A percentile compares a stretch with the other conserved stretches of the same genome.
Evolutionary conservation across 1,284 basidiomycete species (phyloP).

Genomic region (Ustilago curta): DNA sequence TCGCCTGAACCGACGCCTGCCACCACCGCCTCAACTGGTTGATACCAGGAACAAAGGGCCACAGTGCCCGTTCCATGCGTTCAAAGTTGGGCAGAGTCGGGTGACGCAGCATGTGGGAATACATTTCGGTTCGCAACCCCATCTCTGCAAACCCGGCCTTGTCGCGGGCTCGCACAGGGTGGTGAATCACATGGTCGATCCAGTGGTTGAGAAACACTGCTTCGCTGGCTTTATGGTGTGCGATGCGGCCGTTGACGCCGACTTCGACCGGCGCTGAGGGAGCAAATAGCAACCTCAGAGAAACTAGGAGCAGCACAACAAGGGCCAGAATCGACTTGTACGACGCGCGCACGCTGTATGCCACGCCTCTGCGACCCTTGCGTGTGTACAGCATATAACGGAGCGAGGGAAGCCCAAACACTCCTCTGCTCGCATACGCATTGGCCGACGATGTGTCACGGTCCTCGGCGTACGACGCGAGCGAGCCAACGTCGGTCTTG

Average conservation of each 20-base stretch:
- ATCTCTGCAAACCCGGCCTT: slow-evolving; percentile 53
- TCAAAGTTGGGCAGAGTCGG: slow-evolving; percentile 45
- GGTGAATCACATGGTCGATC: slow-evolving; percentile 47
- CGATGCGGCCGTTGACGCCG: slow-evolving; percentile 28
- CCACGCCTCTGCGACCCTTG: slow-evolving; percentile 21
- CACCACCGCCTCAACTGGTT: slow-evolving; percentile 44
- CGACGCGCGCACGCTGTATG: slow-evolving; percentile 5
- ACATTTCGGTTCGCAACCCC: slow-evolving; percentile 51
- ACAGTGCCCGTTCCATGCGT: slow-evolving; percentile 48
- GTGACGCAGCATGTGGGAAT: slow-evolving; percentile 48
- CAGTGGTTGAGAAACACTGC: slow-evolving; percentile 45
- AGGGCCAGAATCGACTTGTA: slow-evolving; percentile 20
- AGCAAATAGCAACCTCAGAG: slow-evolving; percentile 11
- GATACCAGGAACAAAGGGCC: slow-evolving; percentile 54
- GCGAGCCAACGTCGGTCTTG: slow-evolving; percentile 26
- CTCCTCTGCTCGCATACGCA: background rate
- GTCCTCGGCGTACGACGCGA: slow-evolving; percentile 9
- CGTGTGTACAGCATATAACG: slow-evolving; percentile 22
- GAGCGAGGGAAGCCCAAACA: slow-evolving; percentile 13
- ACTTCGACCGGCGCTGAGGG: slow-evolving; percentile 17
- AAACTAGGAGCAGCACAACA: slow-evolving; percentile 15
- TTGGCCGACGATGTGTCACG: background rate
- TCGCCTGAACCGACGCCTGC: slow-evolving; percentile 42
- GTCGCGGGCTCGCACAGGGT: slow-evolving; percentile 46
- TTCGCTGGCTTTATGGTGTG: slow-evolving; percentile 22